phyloP scores from a whole-genome alignment of 371 early-diverging fungal genomes.

The Apophysomyces ossiformis region DNA sequence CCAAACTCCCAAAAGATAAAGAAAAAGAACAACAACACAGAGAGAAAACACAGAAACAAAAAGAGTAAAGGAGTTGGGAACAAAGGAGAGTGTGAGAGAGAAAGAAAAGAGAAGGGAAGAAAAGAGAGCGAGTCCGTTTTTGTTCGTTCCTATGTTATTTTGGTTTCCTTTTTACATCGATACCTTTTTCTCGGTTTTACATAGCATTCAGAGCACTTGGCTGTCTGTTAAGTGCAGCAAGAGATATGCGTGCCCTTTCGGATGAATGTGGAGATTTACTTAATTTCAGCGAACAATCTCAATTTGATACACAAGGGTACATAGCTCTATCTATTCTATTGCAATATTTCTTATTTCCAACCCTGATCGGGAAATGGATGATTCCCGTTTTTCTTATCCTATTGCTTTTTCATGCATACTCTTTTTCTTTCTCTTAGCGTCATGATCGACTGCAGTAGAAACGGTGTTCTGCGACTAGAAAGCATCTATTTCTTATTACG shows the following conservation, averaged over 20 bases:
- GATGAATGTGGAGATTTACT: constrained; percentile 48
- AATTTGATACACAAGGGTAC: constrained; percentile 74
- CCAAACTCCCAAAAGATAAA: no score
- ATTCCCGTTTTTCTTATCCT: no score
- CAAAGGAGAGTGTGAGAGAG: no score
- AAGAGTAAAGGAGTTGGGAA: no score
- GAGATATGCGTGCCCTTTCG: constrained; percentile 41
- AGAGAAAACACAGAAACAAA: no score
- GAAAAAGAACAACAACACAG: no score
- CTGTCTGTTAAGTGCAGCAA: constrained; percentile 66
- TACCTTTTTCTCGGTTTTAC: not conserved
- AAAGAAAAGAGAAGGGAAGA: no score
- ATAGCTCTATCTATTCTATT: not conserved
- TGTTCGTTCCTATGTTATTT: no score
- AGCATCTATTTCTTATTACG: constrained; percentile 70
- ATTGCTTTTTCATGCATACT: not conserved
- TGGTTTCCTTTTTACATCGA: no score
- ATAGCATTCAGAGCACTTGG: constrained; percentile 83
- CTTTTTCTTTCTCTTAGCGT: constrained; percentile 41
- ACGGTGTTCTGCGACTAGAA: constrained; percentile 70
- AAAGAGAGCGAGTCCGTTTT: no score
- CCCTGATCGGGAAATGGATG: no score
- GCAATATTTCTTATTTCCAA: no score
- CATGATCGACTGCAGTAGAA: constrained; percentile 88
- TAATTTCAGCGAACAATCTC: constrained; percentile 64